Evolutionary conservation across 177 flowering plant species (phyloP), one percentile per base, ranked within the genome.

Genomic region (Vitis hybrid): DNA sequence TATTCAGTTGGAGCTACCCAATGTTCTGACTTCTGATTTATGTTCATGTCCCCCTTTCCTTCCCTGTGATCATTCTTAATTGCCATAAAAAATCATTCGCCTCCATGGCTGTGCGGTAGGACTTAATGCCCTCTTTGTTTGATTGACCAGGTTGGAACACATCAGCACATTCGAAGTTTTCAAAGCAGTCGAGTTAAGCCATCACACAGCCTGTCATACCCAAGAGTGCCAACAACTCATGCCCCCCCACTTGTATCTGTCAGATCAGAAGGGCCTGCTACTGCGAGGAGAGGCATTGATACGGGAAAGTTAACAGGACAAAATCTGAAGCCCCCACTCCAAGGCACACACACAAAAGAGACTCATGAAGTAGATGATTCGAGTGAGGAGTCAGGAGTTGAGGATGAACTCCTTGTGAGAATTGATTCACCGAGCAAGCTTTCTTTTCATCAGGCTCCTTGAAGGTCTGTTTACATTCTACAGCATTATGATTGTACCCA

Each of bases 401-500:
- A 91, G 59, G 90, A 90, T 67, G 98, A 89, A 49, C 69, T 77
- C 28, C 75, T 94, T 13, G 88, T 91, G 50, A 83, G 89, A 74
- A 92, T 94, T 62, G 95, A 90, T 80, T 91, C 98, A 17, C 97
- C 92, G 11, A 94, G 98, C 70, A 74, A 71, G 65, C 90, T 94
- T 18, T 89, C 92, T 38, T 90, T 89, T 64, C 87, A 62, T 6
- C 75, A 79, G 60, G 68, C 67, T 49, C 76, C 81, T 15, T 82
- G 77, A 67, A 59, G 33, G 19, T 31, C 51, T 15, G 33, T 24
- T 38, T 38, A 38, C 31, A 3, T 28, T 28, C 31, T 3, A 28
- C 31, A 28, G 31, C 31, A 28, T 28, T 28, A 28, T 28, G 31
- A 4, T 4, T 28, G 4, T 28, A 28, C 31, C 4, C 31, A 28